Evolutionary conservation across 75 land plant species (phyloP).

Genomic region (Pseudotsuga menziesii): DNA sequence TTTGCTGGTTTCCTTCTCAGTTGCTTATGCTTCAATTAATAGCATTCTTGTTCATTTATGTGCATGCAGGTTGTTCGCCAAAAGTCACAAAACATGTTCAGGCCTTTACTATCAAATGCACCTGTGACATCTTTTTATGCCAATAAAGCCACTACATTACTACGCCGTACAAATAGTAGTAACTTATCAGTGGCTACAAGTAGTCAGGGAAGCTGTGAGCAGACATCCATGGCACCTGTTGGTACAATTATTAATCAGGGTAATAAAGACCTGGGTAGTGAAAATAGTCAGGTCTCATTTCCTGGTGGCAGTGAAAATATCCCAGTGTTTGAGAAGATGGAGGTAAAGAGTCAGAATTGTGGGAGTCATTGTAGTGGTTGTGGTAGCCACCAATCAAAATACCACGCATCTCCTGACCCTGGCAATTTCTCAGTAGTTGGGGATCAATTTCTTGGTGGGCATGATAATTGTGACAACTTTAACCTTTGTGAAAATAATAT

Average conservation of each 20-base stretch:
- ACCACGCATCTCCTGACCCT: background rate
- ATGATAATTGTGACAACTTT: background rate
- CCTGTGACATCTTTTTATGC: constrained; percentile 60
- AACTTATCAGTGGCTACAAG: constrained; percentile 65
- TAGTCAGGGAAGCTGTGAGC: constrained; percentile 76
- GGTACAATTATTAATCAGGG: constrained; percentile 47
- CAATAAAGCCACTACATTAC: constrained; percentile 32
- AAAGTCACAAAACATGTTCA: constrained; percentile 64
- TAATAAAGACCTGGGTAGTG: constrained; percentile 32
- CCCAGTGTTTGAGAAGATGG: constrained; percentile 36
- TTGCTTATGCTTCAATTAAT: constrained; percentile 2
- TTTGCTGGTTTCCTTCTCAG: background rate
- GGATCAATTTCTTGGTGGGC: background rate
- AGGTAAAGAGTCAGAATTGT: constrained; percentile 18
- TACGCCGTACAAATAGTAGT: constrained; percentile 33
- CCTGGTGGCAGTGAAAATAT: constrained; percentile 38
- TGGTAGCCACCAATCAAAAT: background rate
- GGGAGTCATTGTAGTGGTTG: background rate
- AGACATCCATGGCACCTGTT: constrained; percentile 37
- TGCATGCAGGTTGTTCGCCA: constrained; percentile 47
- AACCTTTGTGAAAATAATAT: background rate
- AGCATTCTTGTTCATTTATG: background rate
- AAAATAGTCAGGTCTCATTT: constrained; percentile 18
- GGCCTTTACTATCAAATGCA: constrained; percentile 79
- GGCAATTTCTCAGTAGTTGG: too few relatives aligned